These are phyloP conservation scores for Penicillium paneum DNA, from an alignment of 2,329 filamentous ascomycete genomes.

Conservation along the genomic window DNA sequence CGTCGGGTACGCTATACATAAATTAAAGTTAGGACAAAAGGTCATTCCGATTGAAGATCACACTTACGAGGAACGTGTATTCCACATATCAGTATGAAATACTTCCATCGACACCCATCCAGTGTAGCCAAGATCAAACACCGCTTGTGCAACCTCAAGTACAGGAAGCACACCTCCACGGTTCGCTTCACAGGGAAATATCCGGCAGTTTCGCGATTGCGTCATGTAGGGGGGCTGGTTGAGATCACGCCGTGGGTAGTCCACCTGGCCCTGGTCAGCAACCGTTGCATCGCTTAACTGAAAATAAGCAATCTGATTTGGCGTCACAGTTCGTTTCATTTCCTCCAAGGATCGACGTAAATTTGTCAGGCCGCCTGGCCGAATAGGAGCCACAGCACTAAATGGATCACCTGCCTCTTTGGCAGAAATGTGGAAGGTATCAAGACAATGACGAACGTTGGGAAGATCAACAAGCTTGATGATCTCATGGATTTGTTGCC, in stretches of 20 bases:
- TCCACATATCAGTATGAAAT: background rate
- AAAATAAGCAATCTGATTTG: background rate
- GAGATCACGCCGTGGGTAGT: background rate
- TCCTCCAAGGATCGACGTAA: background rate
- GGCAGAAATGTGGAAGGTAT: too few species aligned
- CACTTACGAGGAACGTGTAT: background rate
- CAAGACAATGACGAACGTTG: too few species aligned
- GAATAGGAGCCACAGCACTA: too few species aligned
- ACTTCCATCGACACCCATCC: background rate
- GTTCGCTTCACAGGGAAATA: background rate
- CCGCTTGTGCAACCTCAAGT: background rate
- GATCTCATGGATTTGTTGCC: too few species aligned
- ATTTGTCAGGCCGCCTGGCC: background rate
- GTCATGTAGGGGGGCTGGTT: background rate
- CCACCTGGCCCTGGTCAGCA: background rate
- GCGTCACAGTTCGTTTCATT: background rate
- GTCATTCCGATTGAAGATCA: background rate
- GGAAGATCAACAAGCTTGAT: too few species aligned
- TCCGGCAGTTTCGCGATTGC: background rate
- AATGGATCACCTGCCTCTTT: too few species aligned
- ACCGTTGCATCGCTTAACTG: background rate
- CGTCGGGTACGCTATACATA: background rate
- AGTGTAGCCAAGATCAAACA: background rate
- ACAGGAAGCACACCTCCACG: background rate
- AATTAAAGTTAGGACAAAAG: accelerated